Evolutionary conservation across 495 filamentous ascomycete species (phyloP).

Genomic region (Rusavskia elegans): DNA sequence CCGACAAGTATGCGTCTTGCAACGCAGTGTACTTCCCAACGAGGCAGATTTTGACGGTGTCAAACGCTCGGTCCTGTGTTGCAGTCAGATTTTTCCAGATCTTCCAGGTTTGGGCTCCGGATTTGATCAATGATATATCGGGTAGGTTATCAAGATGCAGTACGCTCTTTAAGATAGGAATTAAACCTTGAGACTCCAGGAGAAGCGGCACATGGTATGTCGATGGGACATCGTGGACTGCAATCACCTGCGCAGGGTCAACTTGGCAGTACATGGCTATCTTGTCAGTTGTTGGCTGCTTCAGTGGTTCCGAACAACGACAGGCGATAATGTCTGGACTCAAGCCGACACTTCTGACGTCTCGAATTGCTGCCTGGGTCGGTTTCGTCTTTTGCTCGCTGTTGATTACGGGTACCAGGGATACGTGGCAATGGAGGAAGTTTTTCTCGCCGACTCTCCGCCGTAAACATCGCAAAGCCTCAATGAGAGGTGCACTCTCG

Average conservation of each 20-base stretch:
- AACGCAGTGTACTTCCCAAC: slow-evolving; percentile 83
- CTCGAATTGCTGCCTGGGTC: slow-evolving; percentile 76
- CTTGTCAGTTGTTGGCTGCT: slow-evolving; percentile 63
- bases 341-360: slow-evolving; percentile 65
- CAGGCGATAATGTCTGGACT: slow-evolving; percentile 89
- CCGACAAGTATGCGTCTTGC: slow-evolving; percentile 70
- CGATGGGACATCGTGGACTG: slow-evolving; percentile 68
- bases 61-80: slow-evolving; percentile 41
- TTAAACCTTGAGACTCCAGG: slow-evolving; percentile 62
- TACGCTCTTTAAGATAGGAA: slow-evolving; percentile 40
- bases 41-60: slow-evolving; percentile 65
- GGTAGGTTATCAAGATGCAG: slow-evolving; percentile 40
- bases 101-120: slow-evolving; percentile 51
- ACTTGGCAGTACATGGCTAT: slow-evolving; percentile 79
- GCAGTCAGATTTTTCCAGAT: slow-evolving; percentile 56
- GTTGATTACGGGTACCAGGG: slow-evolving; percentile 53
- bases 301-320: slow-evolving; percentile 62
- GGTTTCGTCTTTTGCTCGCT: slow-evolving; percentile 97
- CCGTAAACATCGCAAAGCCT: slow-evolving; percentile 67
- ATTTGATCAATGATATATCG: slow-evolving; percentile 29
- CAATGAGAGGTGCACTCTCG: slow-evolving; percentile 77
- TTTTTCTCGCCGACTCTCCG: slow-evolving; percentile 54
- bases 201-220: slow-evolving; percentile 89
- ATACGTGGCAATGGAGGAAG: slow-evolving; percentile 63
- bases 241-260: slow-evolving; percentile 61